Base-by-base conservation (phyloP, 768 basidiomycete genomes). In the Kwoniella sp. region DNA sequence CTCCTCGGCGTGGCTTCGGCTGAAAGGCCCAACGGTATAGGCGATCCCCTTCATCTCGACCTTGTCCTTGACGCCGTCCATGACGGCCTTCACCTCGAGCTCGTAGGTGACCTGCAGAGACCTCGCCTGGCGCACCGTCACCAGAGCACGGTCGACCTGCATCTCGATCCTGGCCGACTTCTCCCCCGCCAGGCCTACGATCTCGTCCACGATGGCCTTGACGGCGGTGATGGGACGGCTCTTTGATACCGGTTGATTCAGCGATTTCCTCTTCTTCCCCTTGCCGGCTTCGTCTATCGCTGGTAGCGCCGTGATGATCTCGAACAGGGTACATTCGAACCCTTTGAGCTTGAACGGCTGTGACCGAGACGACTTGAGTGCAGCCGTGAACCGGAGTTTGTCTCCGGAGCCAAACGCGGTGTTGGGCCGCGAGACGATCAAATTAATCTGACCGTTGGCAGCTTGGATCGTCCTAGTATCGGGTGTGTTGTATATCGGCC, bases 371-470 rank as follows among this genome's bases (percentile, higher is more conserved):
- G 86, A 87, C 68, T 83, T 84, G 51, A 93, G 77, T 7, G 82
- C 81, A 0, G 86, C 87, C 28, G 78, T 79, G 41, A 90, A 80
- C 11, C 82, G 76, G 28, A 92, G 82, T 17, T 83, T 82, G 74
- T 93, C 90, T 4, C 86, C 86, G 0, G 90, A 88, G 1, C 89
- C 89, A 62, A 85, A 89, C 63, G 90, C 92, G 6, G 85, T 85
- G 52, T 82, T 79, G 22, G 78, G 78, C 31, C 91, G 84, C 23
- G 87, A 83, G 17, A 90, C 84, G 37, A 80, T 82, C 55, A 95
- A 81, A 20, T 80, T 83, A 15, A 89, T 79, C 23, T 84, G 84
- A 3, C 88, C 84, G 56, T 84, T 81, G 2, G 77, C 64, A 15
- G 82, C 74, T 14, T 81, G 79, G 3, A 54, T 46, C 26, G 57